Percentiles rank a stretch among this genome's conserved stretches.
Evolutionary conservation across 2,329 filamentous ascomycete genomes (phyloP).

Genomic region (Colletotrichum noveboracense): DNA sequence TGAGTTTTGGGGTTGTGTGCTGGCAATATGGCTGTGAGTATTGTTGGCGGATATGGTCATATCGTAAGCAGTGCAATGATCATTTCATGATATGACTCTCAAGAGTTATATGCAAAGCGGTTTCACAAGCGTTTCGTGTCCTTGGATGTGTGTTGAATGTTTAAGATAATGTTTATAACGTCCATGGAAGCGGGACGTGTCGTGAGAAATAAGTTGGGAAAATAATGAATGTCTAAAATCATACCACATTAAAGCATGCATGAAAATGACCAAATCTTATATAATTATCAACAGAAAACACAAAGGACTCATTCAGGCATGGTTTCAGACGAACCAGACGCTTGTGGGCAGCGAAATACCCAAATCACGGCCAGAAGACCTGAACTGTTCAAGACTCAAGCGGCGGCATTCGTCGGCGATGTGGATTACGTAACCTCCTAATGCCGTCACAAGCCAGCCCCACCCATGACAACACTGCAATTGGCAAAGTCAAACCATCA

Average conservation of each 20-base stretch:
- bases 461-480: background rate
- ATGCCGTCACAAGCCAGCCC: background rate
- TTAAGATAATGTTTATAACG: background rate
- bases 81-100: rapidly evolving
- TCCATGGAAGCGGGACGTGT: rapidly evolving
- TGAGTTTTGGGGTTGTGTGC: background rate
- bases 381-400: background rate
- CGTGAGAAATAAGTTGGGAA: rapidly evolving
- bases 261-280: background rate
- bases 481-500: background rate
- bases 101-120: rapidly evolving
- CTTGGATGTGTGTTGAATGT: rapidly evolving
- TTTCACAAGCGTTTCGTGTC: too few species aligned
- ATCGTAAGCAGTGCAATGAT: background rate
- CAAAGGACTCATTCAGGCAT: rapidly evolving
- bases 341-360: too few species aligned
- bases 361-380: too few species aligned
- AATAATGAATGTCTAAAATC: background rate
- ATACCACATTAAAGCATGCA: rapidly evolving
- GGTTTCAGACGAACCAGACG: rapidly evolving
- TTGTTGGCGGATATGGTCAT: rapidly evolving
- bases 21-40: background rate
- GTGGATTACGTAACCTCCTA: background rate
- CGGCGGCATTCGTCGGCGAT: background rate
- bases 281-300: background rate